These are phyloP conservation scores for Beta corolliflora DNA, from an alignment of 179 eudicot species.

Conservation along the genomic window DNA sequence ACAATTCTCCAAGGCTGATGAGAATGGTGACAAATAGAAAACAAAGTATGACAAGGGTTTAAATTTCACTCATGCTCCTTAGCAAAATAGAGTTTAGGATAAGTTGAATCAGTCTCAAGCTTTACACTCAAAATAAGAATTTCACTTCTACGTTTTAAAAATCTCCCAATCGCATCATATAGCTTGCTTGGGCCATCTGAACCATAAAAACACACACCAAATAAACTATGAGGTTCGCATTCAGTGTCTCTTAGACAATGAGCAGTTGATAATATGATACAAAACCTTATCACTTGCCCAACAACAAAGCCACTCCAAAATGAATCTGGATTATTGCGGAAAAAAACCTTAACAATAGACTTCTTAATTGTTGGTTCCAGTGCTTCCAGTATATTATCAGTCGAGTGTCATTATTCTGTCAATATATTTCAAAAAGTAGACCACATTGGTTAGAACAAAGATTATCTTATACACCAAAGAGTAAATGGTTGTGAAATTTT, in stretches of 20 bases:
- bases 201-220: neutral
- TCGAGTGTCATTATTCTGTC: no score
- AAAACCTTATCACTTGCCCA: neutral
- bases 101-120: neutral
- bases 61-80: neutral
- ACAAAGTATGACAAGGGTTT: neutral
- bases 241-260: neutral
- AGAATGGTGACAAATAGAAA: neutral
- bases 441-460: no score
- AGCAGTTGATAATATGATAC: neutral
- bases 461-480: no score
- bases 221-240: neutral
- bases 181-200: neutral
- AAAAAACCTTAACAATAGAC: no score
- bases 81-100: neutral
- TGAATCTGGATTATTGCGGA: no score
- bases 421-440: no score
- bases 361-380: no score
- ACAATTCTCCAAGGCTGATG: neutral
- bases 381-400: no score
- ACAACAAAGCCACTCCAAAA: neutral
- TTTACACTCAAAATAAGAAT: neutral
- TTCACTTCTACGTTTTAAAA: neutral
- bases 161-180: neutral
- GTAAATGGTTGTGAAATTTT: no score